Evolutionary conservation across 805 yeast genomes (phyloP), one percentile per base, ranked within the genome.

Genomic region (Kuraishia hungarica): DNA sequence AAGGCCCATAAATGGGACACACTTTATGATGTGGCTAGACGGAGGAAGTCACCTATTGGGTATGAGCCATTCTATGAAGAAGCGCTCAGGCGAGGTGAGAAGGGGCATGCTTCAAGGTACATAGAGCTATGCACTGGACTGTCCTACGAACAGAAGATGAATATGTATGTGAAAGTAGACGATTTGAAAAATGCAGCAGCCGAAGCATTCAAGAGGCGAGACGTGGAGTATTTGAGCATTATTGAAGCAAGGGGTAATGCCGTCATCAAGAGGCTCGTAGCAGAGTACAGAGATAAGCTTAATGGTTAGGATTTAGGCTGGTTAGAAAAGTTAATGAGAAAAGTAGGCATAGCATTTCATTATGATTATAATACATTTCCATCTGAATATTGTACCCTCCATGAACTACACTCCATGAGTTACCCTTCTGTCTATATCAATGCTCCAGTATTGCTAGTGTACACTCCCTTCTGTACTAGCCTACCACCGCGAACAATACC

Each of bases 31-130:
- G 78, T 83, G 61, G 79, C 84, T 0, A 73, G 70, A 2, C 64
- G 68, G 1, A 74, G 72, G 50, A 84, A 81, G 58, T 81, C 94
- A 0, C 87, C 89, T 0, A 87, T 90, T 48, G 91, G 93, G 0
- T 85, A 84, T 57, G 77, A 75, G 57, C 83, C 86, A 0, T 83
- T 90, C 59, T 87, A 75, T 55, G 72, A 77, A 17, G 78, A 80
- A 46, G 76, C 85, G 46, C 62, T 79, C 48, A 74, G 73, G 54
- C 72, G 77, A 2, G 87, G 83, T 0, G 84, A 85, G 35, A 69
- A 74, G 46, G 71, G 80, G 22, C 83, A 83, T 52, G 89, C 93
- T 1, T 76, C 84, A 0, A 63, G 70, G 20, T 89, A 85, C 61
- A 77, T 90, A 20, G 70, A 74, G 19, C 69, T 81, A 67, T 82